Percentiles rank a stretch among this genome's conserved stretches.
Conservation (phyloP, 2,329 filamentous ascomycete species). For the Graphilbum sp. region DNA sequence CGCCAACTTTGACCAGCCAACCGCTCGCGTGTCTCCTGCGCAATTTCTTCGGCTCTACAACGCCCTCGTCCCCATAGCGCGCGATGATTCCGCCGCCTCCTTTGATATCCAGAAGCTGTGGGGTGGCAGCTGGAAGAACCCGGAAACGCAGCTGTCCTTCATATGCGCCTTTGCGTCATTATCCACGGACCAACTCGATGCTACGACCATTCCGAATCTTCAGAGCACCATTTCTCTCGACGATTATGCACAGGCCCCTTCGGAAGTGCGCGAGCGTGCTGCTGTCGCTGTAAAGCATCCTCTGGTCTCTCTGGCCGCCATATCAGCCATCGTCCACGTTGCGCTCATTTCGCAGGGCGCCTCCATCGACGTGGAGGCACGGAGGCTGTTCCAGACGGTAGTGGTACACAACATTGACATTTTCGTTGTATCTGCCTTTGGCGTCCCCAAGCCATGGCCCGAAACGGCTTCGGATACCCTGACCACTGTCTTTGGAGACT, state of each 20-base stretch:
- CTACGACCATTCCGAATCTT: conserved; percentile 68
- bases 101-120: conserved; percentile 82
- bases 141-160: conserved; percentile 85
- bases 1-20: conserved; percentile 63
- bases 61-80: conserved; percentile 57
- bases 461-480: conserved; percentile 58
- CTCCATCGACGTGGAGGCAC: conserved; percentile 46
- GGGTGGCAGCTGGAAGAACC: conserved; percentile 78
- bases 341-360: conserved; percentile 44
- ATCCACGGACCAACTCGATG: conserved; percentile 60
- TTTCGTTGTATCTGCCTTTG: conserved; percentile 63
- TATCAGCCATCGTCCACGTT: conserved; percentile 51
- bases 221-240: conserved; percentile 57
- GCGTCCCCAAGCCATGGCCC: conserved; percentile 63
- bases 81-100: conserved; percentile 41
- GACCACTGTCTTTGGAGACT: conserved; percentile 65
- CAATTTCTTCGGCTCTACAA: conserved; percentile 76
- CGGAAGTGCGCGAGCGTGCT: conserved; percentile 34
- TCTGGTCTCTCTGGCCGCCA: conserved; percentile 72
- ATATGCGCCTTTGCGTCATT: conserved; percentile 73
- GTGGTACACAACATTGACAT: conserved; percentile 61
- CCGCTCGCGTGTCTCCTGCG: conserved; percentile 55
- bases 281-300: conserved; percentile 62
- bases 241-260: conserved; percentile 32
- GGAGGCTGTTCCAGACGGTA: conserved; percentile 48